Percentiles rank a stretch among this genome's conserved stretches.
These are phyloP conservation scores for Penicillium desertorum DNA, from an alignment of 495 filamentous ascomycete species.

Conservation along the genomic window DNA sequence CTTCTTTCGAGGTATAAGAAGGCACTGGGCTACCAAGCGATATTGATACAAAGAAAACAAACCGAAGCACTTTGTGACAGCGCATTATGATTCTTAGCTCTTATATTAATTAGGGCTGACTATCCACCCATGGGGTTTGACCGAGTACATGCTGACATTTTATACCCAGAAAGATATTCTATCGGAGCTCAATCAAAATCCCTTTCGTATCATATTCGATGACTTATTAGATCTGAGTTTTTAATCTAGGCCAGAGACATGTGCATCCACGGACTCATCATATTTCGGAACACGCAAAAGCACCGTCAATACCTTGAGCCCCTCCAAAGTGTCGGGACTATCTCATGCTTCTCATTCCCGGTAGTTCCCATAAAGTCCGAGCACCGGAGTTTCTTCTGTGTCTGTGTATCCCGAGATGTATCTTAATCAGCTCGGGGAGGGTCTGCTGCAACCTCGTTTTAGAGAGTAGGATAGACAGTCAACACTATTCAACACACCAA, in stretches of 20 bases:
- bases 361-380: neutral
- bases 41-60: neutral
- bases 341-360: neutral
- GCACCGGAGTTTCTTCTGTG: neutral
- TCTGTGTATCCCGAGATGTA: neutral
- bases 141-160: neutral
- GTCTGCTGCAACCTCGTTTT: neutral
- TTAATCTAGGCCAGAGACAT: neutral
- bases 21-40: neutral
- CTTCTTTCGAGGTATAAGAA: neutral
- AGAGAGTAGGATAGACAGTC: neutral
- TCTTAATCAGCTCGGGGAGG: neutral
- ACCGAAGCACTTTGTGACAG: neutral
- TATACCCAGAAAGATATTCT: neutral
- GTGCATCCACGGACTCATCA: neutral
- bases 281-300: neutral
- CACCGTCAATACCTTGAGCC: neutral
- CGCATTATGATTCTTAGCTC: neutral
- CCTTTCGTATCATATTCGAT: neutral
- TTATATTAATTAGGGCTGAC: neutral
- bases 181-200: neutral
- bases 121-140: neutral
- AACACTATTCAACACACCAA: slow-evolving; percentile 1
- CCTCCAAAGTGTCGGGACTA: neutral
- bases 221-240: slow-evolving; percentile 1